Evolutionary conservation across 1,284 basidiomycete genomes (phyloP).

Genomic region (Sanghuangporus baumii): DNA sequence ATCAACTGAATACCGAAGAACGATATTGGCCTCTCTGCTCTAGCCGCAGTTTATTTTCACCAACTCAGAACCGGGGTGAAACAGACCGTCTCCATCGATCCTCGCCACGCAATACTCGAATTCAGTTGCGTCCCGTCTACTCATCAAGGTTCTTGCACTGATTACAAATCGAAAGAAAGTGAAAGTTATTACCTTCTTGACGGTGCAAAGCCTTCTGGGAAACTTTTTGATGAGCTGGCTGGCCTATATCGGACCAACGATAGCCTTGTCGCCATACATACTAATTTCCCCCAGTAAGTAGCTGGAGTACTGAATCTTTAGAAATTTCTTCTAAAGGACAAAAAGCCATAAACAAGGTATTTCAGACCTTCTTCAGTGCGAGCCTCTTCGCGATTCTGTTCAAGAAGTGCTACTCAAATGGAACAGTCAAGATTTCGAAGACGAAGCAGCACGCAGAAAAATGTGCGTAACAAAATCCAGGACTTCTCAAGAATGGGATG

Average conservation of each 20-base stretch:
- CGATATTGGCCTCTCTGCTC: slow-evolving; percentile 46
- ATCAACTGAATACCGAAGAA: slow-evolving; percentile 29
- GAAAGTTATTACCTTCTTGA: slow-evolving; percentile 47
- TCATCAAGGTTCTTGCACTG: neutral
- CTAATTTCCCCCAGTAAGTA: slow-evolving; percentile 59
- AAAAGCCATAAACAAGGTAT: slow-evolving; percentile 49
- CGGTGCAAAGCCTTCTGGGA: slow-evolving; percentile 29
- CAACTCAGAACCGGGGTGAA: slow-evolving; percentile 38
- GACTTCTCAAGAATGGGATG: slow-evolving; percentile 46
- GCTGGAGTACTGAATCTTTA: neutral
- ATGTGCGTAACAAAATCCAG: slow-evolving; percentile 53
- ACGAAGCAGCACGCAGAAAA: slow-evolving; percentile 36
- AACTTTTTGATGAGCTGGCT: slow-evolving; percentile 45
- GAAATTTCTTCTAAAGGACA: neutral
- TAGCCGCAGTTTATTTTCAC: slow-evolving; percentile 49
- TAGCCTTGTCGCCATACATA: slow-evolving; percentile 50
- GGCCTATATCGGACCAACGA: slow-evolving; percentile 52
- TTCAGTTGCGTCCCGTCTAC: slow-evolving; percentile 39
- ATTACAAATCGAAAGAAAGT: slow-evolving; percentile 34
- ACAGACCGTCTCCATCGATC: slow-evolving; percentile 49
- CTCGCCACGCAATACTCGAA: slow-evolving; percentile 50
- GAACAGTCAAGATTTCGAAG: slow-evolving; percentile 48
- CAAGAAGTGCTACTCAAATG: slow-evolving; percentile 37
- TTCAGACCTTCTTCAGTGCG: slow-evolving; percentile 38
- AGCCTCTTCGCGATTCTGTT: slow-evolving; percentile 35